These are phyloP conservation scores for Chionographis japonica DNA, from an alignment of 106 monocot genomes.

Conservation along the genomic window DNA sequence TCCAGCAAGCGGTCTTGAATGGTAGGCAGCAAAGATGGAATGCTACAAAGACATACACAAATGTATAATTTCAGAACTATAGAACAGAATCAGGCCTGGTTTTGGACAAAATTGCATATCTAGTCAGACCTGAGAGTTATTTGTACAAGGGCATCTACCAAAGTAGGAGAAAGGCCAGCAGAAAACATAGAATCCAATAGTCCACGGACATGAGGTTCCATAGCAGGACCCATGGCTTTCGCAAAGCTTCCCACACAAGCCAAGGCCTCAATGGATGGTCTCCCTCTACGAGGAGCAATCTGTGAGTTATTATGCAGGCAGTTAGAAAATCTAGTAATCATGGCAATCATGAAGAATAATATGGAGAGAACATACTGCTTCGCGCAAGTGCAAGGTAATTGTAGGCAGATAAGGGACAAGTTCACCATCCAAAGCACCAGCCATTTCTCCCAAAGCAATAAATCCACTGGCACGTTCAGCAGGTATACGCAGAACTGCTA, in stretches of 20 bases:
- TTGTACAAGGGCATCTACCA: conserved; percentile 76
- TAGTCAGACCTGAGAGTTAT: conserved; percentile 60
- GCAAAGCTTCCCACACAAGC: conserved; percentile 94
- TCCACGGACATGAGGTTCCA: conserved; percentile 88
- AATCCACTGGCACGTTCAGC: conserved; percentile 94
- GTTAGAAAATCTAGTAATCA: neutral
- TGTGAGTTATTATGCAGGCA: conserved; percentile 16
- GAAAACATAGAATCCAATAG: conserved; percentile 84
- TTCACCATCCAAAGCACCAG: conserved; percentile 92
- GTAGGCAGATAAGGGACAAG: conserved; percentile 79
- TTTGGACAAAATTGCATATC: conserved; percentile 8
- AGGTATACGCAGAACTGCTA: conserved; percentile 83
- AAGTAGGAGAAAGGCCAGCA: conserved; percentile 66
- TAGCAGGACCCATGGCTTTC: conserved; percentile 74
- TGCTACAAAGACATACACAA: conserved; percentile 36
- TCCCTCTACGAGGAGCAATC: conserved; percentile 97
- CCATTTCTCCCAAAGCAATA: conserved; percentile 96
- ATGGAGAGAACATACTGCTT: conserved; percentile 63
- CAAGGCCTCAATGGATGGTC: conserved; percentile 87
- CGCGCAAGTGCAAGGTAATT: conserved; percentile 73
- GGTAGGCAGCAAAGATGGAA: conserved; percentile 76
- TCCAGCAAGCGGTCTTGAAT: conserved; percentile 88
- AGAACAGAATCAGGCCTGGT: neutral
- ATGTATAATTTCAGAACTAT: neutral
- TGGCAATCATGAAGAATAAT: neutral